A percentile compares a stretch with the other conserved stretches of the same genome.
Evolutionary conservation across 2,329 filamentous ascomycete genomes (phyloP).

Genomic region (Scedosporium boydii): DNA sequence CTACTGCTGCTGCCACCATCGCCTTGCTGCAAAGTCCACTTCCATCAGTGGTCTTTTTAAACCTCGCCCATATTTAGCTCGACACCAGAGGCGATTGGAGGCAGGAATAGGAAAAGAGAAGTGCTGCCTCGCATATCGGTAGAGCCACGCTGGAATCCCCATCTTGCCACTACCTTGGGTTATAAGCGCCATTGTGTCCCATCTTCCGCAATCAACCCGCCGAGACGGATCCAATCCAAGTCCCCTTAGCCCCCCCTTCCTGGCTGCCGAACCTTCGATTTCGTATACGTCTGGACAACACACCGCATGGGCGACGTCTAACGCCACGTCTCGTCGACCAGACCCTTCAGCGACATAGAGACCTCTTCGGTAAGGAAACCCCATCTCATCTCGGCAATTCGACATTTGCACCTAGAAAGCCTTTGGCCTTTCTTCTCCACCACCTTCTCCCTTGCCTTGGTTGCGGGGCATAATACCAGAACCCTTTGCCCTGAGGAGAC

Average conservation of each 20-base stretch:
- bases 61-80: slow-evolving; percentile 1
- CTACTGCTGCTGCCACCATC: background rate
- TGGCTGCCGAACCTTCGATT: background rate
- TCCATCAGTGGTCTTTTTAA: slow-evolving; percentile 1
- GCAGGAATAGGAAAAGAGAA: background rate
- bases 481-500: background rate
- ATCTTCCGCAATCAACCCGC: background rate
- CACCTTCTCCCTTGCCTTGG: background rate
- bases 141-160: background rate
- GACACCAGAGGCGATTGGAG: background rate
- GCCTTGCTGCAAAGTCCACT: slow-evolving; percentile 5
- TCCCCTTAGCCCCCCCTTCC: background rate
- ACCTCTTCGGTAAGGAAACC: background rate
- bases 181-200: background rate
- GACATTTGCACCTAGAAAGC: slow-evolving; percentile 9
- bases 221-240: background rate
- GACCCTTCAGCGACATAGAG: slow-evolving; percentile 3
- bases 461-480: background rate
- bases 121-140: background rate
- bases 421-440: slow-evolving; percentile 11
- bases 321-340: background rate
- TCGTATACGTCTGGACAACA: background rate
- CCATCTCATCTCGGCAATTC: background rate
- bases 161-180: background rate
- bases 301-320: background rate